phyloP scores from a whole-genome alignment of 2,329 filamentous ascomycete species.

The Talaromyces albobiverticillius region DNA sequence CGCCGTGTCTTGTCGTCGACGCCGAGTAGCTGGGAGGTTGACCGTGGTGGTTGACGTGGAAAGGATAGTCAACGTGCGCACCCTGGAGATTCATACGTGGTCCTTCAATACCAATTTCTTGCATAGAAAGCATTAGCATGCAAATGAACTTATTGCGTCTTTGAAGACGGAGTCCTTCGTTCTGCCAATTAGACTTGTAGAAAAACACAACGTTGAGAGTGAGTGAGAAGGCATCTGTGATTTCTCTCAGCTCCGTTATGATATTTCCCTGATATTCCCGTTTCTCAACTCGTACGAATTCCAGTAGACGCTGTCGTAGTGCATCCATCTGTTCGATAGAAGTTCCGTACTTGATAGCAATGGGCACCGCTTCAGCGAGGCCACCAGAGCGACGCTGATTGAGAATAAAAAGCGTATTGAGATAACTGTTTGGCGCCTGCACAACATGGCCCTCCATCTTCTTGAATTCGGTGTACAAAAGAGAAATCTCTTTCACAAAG shows the following conservation, averaged over 20 bases:
- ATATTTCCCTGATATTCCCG: conserved; percentile 86
- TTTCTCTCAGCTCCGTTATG: conserved; percentile 75
- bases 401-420: conserved; percentile 91
- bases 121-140: conserved; percentile 82
- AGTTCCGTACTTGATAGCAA: conserved; percentile 86
- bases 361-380: conserved; percentile 78
- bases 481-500: conserved; percentile 89
- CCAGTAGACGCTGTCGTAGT: conserved; percentile 74
- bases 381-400: conserved; percentile 90
- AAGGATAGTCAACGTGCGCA: conserved; percentile 63
- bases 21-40: conserved; percentile 42
- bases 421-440: conserved; percentile 88
- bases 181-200: conserved; percentile 96
- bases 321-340: conserved; percentile 77
- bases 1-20: conserved; percentile 43
- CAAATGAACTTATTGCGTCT: conserved; percentile 93
- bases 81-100: conserved; percentile 72
- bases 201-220: conserved; percentile 93
- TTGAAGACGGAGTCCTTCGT: conserved; percentile 83
- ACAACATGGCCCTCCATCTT: conserved; percentile 98
- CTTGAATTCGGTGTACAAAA: conserved; percentile 96
- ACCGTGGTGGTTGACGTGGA: conserved; percentile 58
- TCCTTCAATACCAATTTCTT: conserved; percentile 79
- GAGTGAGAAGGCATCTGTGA: conserved; percentile 80
- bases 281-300: conserved; percentile 81